A percentile compares a stretch with the other conserved stretches of the same genome.
phyloP scores from a whole-genome alignment of 768 basidiomycete species.

The Pholiota microspora region DNA sequence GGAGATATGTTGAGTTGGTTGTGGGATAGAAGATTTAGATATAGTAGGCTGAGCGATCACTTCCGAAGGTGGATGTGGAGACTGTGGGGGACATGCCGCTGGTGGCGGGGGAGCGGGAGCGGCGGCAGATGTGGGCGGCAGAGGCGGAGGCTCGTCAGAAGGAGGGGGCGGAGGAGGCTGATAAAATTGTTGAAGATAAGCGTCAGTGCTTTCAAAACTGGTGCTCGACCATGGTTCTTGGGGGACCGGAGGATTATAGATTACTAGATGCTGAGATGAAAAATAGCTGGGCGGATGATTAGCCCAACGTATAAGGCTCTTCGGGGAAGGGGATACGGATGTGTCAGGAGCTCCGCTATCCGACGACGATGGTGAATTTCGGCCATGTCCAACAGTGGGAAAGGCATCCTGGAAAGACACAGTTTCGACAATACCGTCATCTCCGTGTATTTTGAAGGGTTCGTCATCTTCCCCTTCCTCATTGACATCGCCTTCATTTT shows the following conservation, averaged over 20 bases:
- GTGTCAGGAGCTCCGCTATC: not conserved
- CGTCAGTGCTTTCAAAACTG: slow-evolving; percentile 16
- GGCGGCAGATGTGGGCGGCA: slow-evolving; percentile 28
- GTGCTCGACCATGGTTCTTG: slow-evolving; percentile 20
- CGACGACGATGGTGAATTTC: not conserved
- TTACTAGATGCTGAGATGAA: slow-evolving; percentile 46
- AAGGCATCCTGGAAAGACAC: slow-evolving; percentile 27
- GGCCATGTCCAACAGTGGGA: slow-evolving; percentile 2
- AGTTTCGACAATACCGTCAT: slow-evolving; percentile 34
- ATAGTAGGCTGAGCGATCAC: not conserved
- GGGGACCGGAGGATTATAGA: slow-evolving; percentile 30
- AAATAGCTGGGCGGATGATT: slow-evolving; percentile 60
- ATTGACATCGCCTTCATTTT: slow-evolving; percentile 27
- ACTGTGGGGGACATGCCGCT: slow-evolving; percentile 7
- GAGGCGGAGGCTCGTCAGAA: slow-evolving; percentile 34
- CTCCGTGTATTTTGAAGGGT: slow-evolving; percentile 36
- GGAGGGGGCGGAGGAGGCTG: slow-evolving; percentile 24
- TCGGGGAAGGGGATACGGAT: not conserved
- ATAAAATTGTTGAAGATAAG: slow-evolving; percentile 19
- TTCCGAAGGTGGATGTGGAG: slow-evolving; percentile 10
- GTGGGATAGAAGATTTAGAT: not conserved
- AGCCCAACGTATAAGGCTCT: slow-evolving; percentile 46
- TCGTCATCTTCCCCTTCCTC: slow-evolving; percentile 20
- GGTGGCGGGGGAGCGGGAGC: slow-evolving; percentile 19
- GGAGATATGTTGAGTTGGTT: slow-evolving; percentile 15